A percentile compares a stretch with the other conserved stretches of the same genome.
Evolutionary conservation across 345 rosid genomes (phyloP).

Genomic region (Conringia planisiliqua): DNA sequence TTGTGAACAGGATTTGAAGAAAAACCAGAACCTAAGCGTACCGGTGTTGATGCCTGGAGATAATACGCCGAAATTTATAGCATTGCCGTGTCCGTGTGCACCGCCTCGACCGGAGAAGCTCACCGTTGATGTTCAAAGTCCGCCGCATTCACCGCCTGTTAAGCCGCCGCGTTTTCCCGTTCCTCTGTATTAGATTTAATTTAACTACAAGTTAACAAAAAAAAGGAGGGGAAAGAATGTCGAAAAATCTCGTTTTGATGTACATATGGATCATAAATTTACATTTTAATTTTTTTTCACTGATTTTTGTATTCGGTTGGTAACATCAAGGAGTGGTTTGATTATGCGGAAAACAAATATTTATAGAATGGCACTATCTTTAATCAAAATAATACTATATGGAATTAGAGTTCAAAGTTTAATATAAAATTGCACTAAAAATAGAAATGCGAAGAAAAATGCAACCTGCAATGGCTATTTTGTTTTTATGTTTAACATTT

Average conservation of each 20-base stretch:
- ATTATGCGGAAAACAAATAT: not conserved
- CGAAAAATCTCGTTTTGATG: conserved; percentile 29
- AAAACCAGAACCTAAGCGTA: conserved; percentile 49
- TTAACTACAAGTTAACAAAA: conserved; percentile 7
- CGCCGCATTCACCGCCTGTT: conserved; percentile 35
- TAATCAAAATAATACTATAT: not conserved
- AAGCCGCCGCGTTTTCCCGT: conserved; percentile 59
- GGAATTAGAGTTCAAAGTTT: not conserved
- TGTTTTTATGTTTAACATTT: not conserved
- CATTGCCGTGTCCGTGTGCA: conserved; percentile 87
- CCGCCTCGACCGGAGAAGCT: conserved; percentile 51
- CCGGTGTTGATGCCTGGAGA: conserved; percentile 97
- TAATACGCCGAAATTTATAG: conserved; percentile 74
- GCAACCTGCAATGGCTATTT: not conserved
- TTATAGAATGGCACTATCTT: not conserved
- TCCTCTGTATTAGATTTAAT: conserved; percentile 56
- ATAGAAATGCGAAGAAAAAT: conserved; percentile 4
- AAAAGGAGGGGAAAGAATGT: not conserved
- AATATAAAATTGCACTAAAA: too few relatives aligned
- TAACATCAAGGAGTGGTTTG: not conserved
- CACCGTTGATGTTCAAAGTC: conserved; percentile 40
- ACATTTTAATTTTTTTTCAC: conserved; percentile 17
- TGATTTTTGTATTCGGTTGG: conserved; percentile 23
- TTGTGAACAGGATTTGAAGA: conserved; percentile 49
- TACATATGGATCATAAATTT: conserved; percentile 33